Evolutionary conservation across 768 basidiomycete genomes (phyloP), one percentile per base, ranked within the genome.

Genomic region (Leucocoprinus birnbaumii): DNA sequence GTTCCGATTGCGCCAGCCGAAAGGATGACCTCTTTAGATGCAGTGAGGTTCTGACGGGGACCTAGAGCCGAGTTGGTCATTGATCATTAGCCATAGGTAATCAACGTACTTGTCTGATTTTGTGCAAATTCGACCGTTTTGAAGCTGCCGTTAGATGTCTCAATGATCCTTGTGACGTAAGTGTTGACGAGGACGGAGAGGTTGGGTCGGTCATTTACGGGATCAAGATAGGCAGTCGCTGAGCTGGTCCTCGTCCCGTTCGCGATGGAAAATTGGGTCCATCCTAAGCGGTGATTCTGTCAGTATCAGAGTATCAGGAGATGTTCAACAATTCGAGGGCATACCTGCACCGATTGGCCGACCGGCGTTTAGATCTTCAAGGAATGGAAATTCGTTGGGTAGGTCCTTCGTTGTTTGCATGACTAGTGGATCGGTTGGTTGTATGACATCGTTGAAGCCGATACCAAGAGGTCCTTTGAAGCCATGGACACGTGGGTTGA

Each of bases 1-100:
- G 63, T 64, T 1, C 35, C 60, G 1, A 66, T 52, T 7, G 59
- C 54, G 11, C 66, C 66, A 6, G 59, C 56, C 14, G 63, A 72
- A 16, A 84, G 58, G 11, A 84, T 68, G 37, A 84, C 70, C 60
- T 84, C 82, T 56, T 75, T 78, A 55, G 61, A 60, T 0, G 80
- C 82, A 8, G 57, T 70, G 1, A 69, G 74, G 2, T 65, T 66
- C 55, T 3, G 49, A 3, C 37, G 49, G 6, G 37, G 49, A 7
- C 37, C 49, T 50, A 22, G 13, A 4, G 24, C 18, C n/a, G 4
- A 7, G 14, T 18, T 14, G 19, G 14, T 25, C 8, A 19, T 24
- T 8, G 34, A 14, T 3, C 7, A 38, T 5, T 11, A 8, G 24
- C 14, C 21, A 40, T 5, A 38, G 5, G 24, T 1, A 3, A 6